Percentiles rank a stretch among this genome's conserved stretches.
Evolutionary conservation across 1,284 basidiomycete genomes (phyloP).

Genomic region (Pholiota adiposa): DNA sequence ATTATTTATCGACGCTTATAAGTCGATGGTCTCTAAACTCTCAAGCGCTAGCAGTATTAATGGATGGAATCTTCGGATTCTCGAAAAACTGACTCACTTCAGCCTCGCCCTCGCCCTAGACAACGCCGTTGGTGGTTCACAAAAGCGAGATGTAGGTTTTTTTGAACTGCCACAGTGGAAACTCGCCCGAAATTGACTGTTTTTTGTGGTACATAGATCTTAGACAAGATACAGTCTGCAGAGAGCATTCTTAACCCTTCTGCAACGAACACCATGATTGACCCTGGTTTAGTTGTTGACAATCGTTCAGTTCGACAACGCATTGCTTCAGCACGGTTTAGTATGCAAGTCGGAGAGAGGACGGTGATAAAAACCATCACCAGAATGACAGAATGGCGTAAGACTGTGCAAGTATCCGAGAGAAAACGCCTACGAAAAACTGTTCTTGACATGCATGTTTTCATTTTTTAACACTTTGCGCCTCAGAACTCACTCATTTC

Average conservation of each 20-base stretch:
- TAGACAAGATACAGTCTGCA: slow-evolving; percentile 57
- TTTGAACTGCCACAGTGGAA: too few relatives aligned
- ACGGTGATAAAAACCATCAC: slow-evolving; percentile 62
- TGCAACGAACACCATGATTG: slow-evolving; percentile 51
- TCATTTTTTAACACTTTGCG: not conserved
- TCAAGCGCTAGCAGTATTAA: slow-evolving; percentile 42
- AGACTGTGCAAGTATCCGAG: slow-evolving; percentile 67
- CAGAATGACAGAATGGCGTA: slow-evolving; percentile 72
- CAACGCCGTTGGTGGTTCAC: slow-evolving; percentile 55
- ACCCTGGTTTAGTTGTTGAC: slow-evolving; percentile 53
- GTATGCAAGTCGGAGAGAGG: slow-evolving; percentile 64
- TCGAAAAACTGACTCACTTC: slow-evolving; percentile 72
- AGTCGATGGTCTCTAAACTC: slow-evolving; percentile 53
- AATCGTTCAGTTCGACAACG: slow-evolving; percentile 54
- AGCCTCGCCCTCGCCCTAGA: slow-evolving; percentile 68
- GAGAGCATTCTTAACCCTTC: slow-evolving; percentile 56
- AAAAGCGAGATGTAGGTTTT: slow-evolving; percentile 66
- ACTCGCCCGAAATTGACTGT: not conserved
- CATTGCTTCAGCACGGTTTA: slow-evolving; percentile 57
- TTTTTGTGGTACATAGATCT: slow-evolving; percentile 47
- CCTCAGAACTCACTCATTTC: slow-evolving; percentile 1
- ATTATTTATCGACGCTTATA: slow-evolving; percentile 66
- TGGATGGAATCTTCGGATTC: slow-evolving; percentile 51
- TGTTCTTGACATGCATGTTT: slow-evolving; percentile 67
- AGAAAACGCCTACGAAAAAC: slow-evolving; percentile 71